Conservation (phyloP, 441 rosid genomes). For the Hura crepitans region DNA sequence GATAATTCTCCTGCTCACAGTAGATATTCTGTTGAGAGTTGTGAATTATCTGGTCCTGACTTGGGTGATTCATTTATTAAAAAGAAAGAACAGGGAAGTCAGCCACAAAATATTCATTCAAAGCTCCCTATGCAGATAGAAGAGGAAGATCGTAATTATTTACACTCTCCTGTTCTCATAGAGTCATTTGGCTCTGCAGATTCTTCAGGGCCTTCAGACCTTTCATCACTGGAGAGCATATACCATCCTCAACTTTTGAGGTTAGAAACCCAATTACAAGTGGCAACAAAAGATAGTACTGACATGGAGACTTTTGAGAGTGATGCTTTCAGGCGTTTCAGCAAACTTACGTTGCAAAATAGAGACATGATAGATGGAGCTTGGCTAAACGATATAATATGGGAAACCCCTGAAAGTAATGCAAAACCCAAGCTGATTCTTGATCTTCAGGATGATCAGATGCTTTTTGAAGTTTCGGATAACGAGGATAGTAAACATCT, state of each 20-base stretch:
- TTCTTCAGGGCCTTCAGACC: constrained; percentile 26
- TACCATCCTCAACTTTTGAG: constrained; percentile 93
- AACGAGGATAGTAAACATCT: constrained; percentile 57
- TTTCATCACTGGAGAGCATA: constrained; percentile 32
- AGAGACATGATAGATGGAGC: constrained; percentile 62
- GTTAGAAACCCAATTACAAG: constrained; percentile 55
- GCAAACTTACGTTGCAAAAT: constrained; percentile 52
- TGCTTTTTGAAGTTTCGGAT: constrained; percentile 90
- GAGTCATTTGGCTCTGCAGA: constrained; percentile 52
- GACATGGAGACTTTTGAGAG: constrained; percentile 37
- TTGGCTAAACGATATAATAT: constrained; percentile 80
- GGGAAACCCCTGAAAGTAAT: constrained; percentile 56
- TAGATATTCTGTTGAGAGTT: constrained; percentile 41
- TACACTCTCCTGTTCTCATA: constrained; percentile 39
- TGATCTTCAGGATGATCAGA: constrained; percentile 93
- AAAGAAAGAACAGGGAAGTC: constrained; percentile 34
- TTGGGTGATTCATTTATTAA: constrained; percentile 32
- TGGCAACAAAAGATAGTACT: constrained; percentile 37
- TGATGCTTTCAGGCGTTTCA: constrained; percentile 46
- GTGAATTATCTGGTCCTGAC: constrained; percentile 40
- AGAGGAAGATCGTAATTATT: constrained; percentile 36
- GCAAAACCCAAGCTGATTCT: constrained; percentile 75
- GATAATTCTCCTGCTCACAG: constrained; percentile 55
- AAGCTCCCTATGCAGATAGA: constrained; percentile 29
- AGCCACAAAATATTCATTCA: constrained; percentile 30